phyloP scores from a whole-genome alignment of 352 stramenopile species.

The Thalassiosira hispida region DNA sequence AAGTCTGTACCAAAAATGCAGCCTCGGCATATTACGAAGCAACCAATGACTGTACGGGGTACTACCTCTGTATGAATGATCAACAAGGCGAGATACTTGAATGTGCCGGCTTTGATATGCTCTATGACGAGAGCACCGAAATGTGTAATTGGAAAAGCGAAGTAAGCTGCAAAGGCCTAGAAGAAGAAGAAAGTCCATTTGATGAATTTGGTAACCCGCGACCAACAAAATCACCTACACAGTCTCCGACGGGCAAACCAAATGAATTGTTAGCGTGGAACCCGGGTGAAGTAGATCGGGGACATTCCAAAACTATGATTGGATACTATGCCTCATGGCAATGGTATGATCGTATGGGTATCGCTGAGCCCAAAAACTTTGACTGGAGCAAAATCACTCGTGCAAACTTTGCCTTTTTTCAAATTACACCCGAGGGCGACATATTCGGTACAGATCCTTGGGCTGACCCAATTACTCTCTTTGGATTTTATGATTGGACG shows the following conservation, averaged over 20 bases:
- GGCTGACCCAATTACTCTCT: slow-evolving; percentile 15
- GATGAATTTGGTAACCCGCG: neutral
- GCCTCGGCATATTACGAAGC: neutral
- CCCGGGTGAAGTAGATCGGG: neutral
- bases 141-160: neutral
- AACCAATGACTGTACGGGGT: neutral
- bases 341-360: slow-evolving; percentile 28
- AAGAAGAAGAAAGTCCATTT: neutral
- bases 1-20: neutral
- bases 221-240: neutral
- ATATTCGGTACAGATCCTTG: slow-evolving; percentile 35
- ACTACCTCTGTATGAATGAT: neutral
- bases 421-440: slow-evolving; percentile 17
- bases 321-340: slow-evolving; percentile 21
- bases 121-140: neutral
- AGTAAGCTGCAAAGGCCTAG: neutral
- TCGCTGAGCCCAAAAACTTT: slow-evolving; percentile 16
- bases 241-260: neutral
- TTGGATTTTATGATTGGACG: neutral
- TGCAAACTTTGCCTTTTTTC: slow-evolving; percentile 45
- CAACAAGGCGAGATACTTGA: neutral
- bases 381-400: slow-evolving; percentile 37
- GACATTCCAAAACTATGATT: neutral
- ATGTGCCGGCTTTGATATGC: neutral
- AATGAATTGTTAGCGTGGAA: neutral